A percentile compares a stretch with the other conserved stretches of the same genome.
Evolutionary conservation across 2,329 filamentous ascomycete genomes (phyloP).

Genomic region (Aspergillus candidus): DNA sequence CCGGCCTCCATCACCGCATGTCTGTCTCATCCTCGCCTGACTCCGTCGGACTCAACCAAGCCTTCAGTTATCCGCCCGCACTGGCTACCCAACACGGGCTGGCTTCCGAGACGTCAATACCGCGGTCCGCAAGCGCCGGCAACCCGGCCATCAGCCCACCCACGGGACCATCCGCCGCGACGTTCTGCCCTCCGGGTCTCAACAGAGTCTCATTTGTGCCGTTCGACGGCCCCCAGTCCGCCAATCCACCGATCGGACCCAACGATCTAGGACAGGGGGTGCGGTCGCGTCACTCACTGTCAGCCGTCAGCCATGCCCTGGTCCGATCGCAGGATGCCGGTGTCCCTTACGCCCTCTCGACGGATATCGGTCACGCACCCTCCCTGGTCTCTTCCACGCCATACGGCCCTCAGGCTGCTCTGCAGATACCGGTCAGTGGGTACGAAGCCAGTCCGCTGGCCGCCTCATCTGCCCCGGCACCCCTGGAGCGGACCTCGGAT

Average conservation of each 20-base stretch:
- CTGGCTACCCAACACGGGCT: constrained; percentile 18
- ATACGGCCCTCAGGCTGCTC: constrained; percentile 12
- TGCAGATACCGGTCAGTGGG: constrained; percentile 15
- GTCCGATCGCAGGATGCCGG: constrained; percentile 11
- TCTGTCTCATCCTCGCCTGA: constrained; percentile 19
- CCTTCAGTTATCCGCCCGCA: constrained; percentile 20
- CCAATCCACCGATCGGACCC: constrained; percentile 11
- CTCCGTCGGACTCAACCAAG: constrained; percentile 19
- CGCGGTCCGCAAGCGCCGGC: constrained; percentile 23
- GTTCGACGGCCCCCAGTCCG: constrained; percentile 8
- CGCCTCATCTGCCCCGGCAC: constrained; percentile 19
- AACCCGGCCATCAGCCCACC: constrained; percentile 26
- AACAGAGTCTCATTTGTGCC: constrained; percentile 16
- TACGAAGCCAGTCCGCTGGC: constrained; percentile 17
- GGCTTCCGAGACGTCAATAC: constrained; percentile 18
- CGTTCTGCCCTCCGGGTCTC: constrained; percentile 23
- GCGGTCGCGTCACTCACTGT: constrained; percentile 9
- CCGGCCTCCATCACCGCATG: constrained; percentile 18
- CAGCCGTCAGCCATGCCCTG: constrained; percentile 6
- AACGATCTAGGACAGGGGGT: constrained; percentile 11
- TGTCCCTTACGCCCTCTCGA: constrained; percentile 14
- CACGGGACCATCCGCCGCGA: constrained; percentile 17
- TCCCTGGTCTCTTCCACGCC: constrained; percentile 14
- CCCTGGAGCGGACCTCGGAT: constrained; percentile 21
- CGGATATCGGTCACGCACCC: constrained; percentile 12